Percentiles rank a stretch among this genome's conserved stretches.
phyloP scores from a whole-genome alignment of 805 yeast species.

The Yarrowia divulgata region DNA sequence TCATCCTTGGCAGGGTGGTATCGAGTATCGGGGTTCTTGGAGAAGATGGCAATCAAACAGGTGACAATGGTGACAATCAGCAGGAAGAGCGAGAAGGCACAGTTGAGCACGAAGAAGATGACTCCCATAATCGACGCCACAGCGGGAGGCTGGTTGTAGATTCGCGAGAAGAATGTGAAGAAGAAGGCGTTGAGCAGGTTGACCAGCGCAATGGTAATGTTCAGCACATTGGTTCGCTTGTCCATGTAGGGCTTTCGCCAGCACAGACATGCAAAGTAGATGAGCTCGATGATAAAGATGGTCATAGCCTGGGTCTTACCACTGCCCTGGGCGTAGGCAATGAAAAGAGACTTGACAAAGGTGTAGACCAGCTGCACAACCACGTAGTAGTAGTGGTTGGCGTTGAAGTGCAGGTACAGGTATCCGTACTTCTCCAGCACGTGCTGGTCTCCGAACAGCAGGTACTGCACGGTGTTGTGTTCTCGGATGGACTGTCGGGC shows the following conservation, averaged over 20 bases:
- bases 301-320: constrained; percentile 85
- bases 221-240: constrained; percentile 78
- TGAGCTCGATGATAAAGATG: constrained; percentile 76
- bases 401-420: constrained; percentile 87
- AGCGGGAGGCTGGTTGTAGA: constrained; percentile 79
- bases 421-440: constrained; percentile 84
- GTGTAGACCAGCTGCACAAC: constrained; percentile 65
- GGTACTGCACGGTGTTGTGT: constrained; percentile 84
- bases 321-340: constrained; percentile 77
- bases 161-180: constrained; percentile 82
- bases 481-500: constrained; percentile 67
- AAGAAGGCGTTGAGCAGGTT: constrained; percentile 80
- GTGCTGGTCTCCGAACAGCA: constrained; percentile 77
- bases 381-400: constrained; percentile 85
- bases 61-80: constrained; percentile 74
- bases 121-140: constrained; percentile 91
- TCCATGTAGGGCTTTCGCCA: constrained; percentile 78
- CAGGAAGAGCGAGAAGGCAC: constrained; percentile 81
- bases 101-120: constrained; percentile 86
- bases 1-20: constrained; percentile 91
- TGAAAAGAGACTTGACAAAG: constrained; percentile 71
- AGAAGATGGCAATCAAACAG: constrained; percentile 65
- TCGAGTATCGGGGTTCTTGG: constrained; percentile 88
- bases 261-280: constrained; percentile 69
- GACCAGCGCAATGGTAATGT: constrained; percentile 75